Base-by-base conservation (phyloP, 768 basidiomycete species). In the Trametes villosa region DNA sequence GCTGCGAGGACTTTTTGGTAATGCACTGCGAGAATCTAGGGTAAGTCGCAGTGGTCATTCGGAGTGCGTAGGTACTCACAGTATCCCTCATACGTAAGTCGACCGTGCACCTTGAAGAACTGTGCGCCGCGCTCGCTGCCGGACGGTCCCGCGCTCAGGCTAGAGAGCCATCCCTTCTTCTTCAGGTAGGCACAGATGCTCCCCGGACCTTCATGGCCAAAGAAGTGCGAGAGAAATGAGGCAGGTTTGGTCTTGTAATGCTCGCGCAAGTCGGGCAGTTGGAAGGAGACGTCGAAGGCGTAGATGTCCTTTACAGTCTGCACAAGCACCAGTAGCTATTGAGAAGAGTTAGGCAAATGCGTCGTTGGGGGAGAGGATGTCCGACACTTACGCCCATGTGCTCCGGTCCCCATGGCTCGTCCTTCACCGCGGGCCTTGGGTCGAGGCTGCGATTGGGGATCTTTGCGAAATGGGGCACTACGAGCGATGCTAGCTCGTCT, bases 171-270 rank as follows among this genome's bases (percentile, higher is more conserved):
- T 8, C 81, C 80, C 53, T 77, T 73, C 54, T 75, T 71, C 72
- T 85, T 85, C 48, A 85, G 72, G 64, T 79, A 80, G 0, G 81
- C 78, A 42, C 76, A 73, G 36, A 84, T 65, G 17, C 83, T 84
- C 0, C 84, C 84, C 1, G 74, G 73, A 2, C 82, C 81, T 68
- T 83, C 82, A 63, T 83, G 81, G 6, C 81, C 82, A 30, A 82
- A 61, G 66, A 81, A 80, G 65, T 83, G 81, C 13, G 77, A 70
- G 29, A 82, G 65, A 62, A 78, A 78, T 47, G 71, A 68, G 9
- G 71, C 75, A 0, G 81, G 81, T 72, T 78, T 67, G 34, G 69
- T 67, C 72, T 74, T 62, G 75, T 78, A 55, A 73, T 80, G 59
- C 71, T 58, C 69, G 70, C 76, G 53, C 76, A 82, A 54, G 71